These are phyloP conservation scores for Pisolithus tinctorius DNA, from an alignment of 768 basidiomycete genomes.

Conservation along the genomic window DNA sequence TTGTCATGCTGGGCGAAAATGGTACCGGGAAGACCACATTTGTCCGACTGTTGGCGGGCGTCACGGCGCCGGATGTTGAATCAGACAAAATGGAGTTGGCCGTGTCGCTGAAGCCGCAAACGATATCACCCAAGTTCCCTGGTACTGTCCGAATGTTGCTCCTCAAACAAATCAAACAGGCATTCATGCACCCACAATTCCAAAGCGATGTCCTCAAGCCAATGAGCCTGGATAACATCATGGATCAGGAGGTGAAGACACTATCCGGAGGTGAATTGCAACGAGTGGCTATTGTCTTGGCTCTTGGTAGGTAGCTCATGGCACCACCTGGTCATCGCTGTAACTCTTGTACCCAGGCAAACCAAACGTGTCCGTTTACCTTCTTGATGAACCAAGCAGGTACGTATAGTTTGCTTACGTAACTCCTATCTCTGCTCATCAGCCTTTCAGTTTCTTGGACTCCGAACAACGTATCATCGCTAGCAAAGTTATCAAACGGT, in stretches of 20 bases:
- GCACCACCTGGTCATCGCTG: not conserved
- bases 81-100: conserved; percentile 73
- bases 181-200: conserved; percentile 99
- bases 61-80: conserved; percentile 73
- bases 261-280: conserved; percentile 98
- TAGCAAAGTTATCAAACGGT: conserved; percentile 96
- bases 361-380: conserved; percentile 78
- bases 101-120: conserved; percentile 98
- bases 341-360: conserved; percentile 42
- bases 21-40: conserved; percentile 99
- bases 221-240: conserved; percentile 89
- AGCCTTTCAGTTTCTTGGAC: conserved; percentile 71
- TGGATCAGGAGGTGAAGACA: conserved; percentile 98
- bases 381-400: conserved; percentile 92
- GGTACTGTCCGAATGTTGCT: conserved; percentile 95
- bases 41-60: conserved; percentile 90
- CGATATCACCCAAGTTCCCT: conserved; percentile 95
- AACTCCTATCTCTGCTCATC: not conserved
- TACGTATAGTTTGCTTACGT: conserved; percentile 23
- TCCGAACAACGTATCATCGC: conserved; percentile 99
- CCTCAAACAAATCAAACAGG: conserved; percentile 87
- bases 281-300: conserved; percentile 92
- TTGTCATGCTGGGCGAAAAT: conserved; percentile 99
- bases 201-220: conserved; percentile 97
- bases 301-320: conserved; percentile 51